Conservation (phyloP, 768 basidiomycete genomes). For the Kwoniella sp. region DNA sequence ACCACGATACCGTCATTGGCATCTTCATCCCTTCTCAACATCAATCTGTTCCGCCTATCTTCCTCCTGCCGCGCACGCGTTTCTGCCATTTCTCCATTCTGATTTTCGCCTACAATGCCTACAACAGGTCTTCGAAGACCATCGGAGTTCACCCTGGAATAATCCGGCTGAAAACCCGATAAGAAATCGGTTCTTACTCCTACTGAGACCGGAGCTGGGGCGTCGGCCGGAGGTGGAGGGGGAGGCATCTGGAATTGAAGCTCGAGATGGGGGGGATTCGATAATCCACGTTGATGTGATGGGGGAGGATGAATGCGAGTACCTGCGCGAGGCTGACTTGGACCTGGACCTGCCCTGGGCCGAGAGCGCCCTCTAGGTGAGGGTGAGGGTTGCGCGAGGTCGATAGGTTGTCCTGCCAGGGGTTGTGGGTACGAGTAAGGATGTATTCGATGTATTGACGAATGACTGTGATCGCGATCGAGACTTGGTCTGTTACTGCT, state of each 20-base stretch:
- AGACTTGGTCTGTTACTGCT: no score
- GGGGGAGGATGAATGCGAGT: conserved; percentile 8
- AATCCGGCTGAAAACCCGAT: conserved; percentile 13
- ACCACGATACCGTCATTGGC: no score
- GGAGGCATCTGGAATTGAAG: conserved; percentile 3
- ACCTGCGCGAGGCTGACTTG: not conserved
- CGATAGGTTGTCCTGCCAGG: not conserved
- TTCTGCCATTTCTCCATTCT: no score
- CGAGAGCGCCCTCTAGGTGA: not conserved
- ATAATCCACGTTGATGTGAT: not conserved
- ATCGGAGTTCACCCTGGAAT: not conserved
- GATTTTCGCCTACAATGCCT: no score
- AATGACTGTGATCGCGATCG: no score
- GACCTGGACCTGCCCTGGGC: no score
- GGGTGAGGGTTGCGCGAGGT: not conserved
- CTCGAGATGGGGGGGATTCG: not conserved
- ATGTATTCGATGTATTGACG: no score
- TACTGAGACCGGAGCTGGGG: not conserved
- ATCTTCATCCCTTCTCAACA: no score
- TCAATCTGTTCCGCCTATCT: no score
- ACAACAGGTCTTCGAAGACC: not conserved
- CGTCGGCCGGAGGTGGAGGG: conserved; percentile 13
- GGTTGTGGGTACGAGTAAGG: no score
- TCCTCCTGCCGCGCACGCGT: no score
- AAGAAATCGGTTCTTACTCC: not conserved